Percentiles rank a stretch among this genome's conserved stretches.
phyloP scores from a whole-genome alignment of 2,329 filamentous ascomycete genomes.

The Leptographium galeiforme region DNA sequence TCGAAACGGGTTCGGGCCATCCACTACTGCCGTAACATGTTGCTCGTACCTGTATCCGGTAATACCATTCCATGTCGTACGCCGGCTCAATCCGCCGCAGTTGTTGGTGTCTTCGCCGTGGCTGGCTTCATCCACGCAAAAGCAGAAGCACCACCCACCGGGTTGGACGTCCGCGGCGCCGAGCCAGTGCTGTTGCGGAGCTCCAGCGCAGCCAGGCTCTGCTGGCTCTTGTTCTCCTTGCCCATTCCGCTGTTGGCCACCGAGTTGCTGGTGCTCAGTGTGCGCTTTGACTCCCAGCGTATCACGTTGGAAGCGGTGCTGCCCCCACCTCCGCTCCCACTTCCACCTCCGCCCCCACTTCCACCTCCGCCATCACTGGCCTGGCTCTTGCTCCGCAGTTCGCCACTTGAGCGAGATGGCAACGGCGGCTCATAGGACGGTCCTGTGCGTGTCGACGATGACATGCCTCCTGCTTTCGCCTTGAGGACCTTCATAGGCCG shows the following conservation, averaged over 20 bases:
- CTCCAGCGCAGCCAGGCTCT: slow-evolving; percentile 15
- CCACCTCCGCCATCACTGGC: slow-evolving; percentile 16
- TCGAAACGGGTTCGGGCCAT: too few relatives aligned
- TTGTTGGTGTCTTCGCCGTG: slow-evolving; percentile 28
- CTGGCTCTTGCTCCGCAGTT: slow-evolving; percentile 43
- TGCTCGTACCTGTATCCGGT: background rate
- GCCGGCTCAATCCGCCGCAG: slow-evolving; percentile 18
- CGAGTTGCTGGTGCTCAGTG: slow-evolving; percentile 22
- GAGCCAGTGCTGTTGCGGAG: slow-evolving; percentile 22
- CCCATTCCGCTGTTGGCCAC: slow-evolving; percentile 18
- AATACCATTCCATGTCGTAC: too few relatives aligned
- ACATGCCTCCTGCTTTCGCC: slow-evolving; percentile 45
- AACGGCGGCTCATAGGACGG: slow-evolving; percentile 38
- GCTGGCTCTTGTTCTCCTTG: slow-evolving; percentile 21
- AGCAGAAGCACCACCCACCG: slow-evolving; percentile 80
- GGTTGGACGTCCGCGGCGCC: slow-evolving; percentile 55
- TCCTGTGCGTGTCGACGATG: slow-evolving; percentile 36
- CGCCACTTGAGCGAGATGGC: slow-evolving; percentile 29
- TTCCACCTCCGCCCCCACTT: slow-evolving; percentile 3
- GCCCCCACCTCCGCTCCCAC: slow-evolving; percentile 11
- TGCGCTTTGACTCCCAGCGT: slow-evolving; percentile 40
- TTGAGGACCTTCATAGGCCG: slow-evolving; percentile 86
- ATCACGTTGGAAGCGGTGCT: slow-evolving; percentile 14
- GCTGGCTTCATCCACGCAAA: slow-evolving; percentile 77
- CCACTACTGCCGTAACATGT: background rate